Evolutionary conservation across 352 stramenopile species (phyloP).

Genomic region (Phytophthora sp.): DNA sequence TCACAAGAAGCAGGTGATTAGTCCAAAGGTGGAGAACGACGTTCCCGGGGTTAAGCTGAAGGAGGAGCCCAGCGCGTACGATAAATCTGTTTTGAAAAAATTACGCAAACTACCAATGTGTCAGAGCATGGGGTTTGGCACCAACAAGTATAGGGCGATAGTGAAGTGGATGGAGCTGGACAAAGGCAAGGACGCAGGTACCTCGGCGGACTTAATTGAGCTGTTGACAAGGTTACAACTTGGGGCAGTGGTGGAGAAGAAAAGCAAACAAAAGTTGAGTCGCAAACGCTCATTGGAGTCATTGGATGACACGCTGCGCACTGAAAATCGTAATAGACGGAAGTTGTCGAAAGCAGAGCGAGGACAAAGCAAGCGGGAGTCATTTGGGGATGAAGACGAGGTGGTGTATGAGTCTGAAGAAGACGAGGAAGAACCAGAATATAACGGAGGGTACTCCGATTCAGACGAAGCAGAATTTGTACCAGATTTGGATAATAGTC

Average conservation of each 20-base stretch:
- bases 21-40: background rate
- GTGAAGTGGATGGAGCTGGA: conserved; percentile 65
- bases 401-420: conserved; percentile 43
- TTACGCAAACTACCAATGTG: conserved; percentile 48
- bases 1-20: conserved; percentile 5
- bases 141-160: conserved; percentile 55
- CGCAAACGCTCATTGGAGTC: conserved; percentile 42
- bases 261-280: conserved; percentile 27
- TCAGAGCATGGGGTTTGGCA: conserved; percentile 37
- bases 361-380: conserved; percentile 14
- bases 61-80: conserved; percentile 19
- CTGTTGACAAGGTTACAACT: conserved; percentile 38
- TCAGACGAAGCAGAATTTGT: conserved; percentile 51
- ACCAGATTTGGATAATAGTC: conserved; percentile 29
- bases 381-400: conserved; percentile 35
- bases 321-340: conserved; percentile 34
- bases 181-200: conserved; percentile 46
- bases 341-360: conserved; percentile 19
- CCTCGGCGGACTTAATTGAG: conserved; percentile 36
- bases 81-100: conserved; percentile 40
- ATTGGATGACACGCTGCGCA: conserved; percentile 51
- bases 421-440: conserved; percentile 47
- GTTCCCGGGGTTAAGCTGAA: background rate
- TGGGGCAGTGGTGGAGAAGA: conserved; percentile 6
- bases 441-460: conserved; percentile 39